Evolutionary conservation across 2,329 filamentous ascomycete genomes (phyloP).

Genomic region (Alternaria incomplexa): DNA sequence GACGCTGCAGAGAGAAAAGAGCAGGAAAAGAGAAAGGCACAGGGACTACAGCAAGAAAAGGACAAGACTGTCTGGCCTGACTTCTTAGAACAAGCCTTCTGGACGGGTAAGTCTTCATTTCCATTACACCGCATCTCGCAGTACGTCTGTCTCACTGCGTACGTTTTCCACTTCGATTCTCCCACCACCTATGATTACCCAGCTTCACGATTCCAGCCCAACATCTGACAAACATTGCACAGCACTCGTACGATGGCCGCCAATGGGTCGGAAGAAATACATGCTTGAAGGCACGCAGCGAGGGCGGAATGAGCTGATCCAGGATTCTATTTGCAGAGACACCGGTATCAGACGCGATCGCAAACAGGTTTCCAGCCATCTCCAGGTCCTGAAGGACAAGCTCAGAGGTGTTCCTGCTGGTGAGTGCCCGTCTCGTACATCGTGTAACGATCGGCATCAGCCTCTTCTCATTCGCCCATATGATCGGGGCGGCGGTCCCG

Average conservation of each 20-base stretch:
- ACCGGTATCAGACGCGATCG: slow-evolving; percentile 61
- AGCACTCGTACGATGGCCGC: slow-evolving; percentile 58
- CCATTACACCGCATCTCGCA: background rate
- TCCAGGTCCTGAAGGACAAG: slow-evolving; percentile 66
- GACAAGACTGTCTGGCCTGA: slow-evolving; percentile 55
- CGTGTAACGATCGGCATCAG: background rate
- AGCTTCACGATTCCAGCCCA: background rate
- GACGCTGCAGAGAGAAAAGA: slow-evolving; percentile 25
- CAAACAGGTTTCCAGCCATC: slow-evolving; percentile 69
- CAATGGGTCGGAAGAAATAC: slow-evolving; percentile 63
- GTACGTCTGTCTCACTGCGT: background rate
- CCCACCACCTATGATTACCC: background rate
- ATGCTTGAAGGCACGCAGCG: slow-evolving; percentile 58
- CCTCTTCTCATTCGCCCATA: background rate
- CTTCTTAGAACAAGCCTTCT: slow-evolving; percentile 56
- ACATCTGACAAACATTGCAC: background rate
- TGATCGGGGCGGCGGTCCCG: background rate
- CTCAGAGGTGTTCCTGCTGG: slow-evolving; percentile 60
- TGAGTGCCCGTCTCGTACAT: slow-evolving; percentile 42
- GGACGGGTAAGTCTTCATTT: slow-evolving; percentile 48
- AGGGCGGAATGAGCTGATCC: slow-evolving; percentile 67
- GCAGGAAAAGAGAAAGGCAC: slow-evolving; percentile 13
- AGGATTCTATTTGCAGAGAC: slow-evolving; percentile 61
- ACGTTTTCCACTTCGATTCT: background rate
- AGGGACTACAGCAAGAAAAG: slow-evolving; percentile 37